Evolutionary conservation across 1,284 basidiomycete genomes (phyloP), one percentile per base, ranked within the genome.

Genomic region (Leccinum variabile): DNA sequence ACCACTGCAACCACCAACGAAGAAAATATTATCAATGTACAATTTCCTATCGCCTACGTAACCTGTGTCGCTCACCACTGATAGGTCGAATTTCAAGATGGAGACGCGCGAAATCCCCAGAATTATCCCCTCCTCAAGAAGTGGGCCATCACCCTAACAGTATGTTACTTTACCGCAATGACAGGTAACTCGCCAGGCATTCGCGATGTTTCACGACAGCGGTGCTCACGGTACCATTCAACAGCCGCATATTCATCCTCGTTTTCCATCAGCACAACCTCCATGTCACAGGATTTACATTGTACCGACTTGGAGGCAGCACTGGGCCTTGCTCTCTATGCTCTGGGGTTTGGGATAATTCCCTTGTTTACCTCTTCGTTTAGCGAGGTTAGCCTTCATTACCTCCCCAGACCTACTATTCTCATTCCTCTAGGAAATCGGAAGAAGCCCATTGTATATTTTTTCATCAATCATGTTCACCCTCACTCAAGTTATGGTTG

Each of bases 331-430:
- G 78, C 73, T 57, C 70, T 77, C 56, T 84, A 77, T 68, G 77
- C 75, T 50, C 62, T 82, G 50, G 84, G 83, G 0, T 85, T 82
- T 57, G 80, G 76, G 1, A 63, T 83, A 14, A 71, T 77, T 9
- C 84, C 84, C 0, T 68, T 85, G 22, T 66, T 82, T 6, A 72
- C 79, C 13, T 80, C 81, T 7, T 79, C 84, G 7, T 74, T 84
- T 4, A 79, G 78, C 18, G 84, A 85, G 68, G 70, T 74, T 22
- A 9, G 2, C 46, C 53, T 54, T 33, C 35, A 22, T 44, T 1
- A 14, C 32, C 28, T 55, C 18, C 2, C 13, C 35, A 39, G 6
- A 33, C 32, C 35, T 4, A 14, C 7, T 7, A 11, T 49, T 63
- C 55, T 64, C 3, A 11, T 46, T 8, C 5, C 10, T 56, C 5